These are phyloP conservation scores for Parathielavia appendiculata DNA, from an alignment of 495 filamentous ascomycete genomes.

Conservation along the genomic window DNA sequence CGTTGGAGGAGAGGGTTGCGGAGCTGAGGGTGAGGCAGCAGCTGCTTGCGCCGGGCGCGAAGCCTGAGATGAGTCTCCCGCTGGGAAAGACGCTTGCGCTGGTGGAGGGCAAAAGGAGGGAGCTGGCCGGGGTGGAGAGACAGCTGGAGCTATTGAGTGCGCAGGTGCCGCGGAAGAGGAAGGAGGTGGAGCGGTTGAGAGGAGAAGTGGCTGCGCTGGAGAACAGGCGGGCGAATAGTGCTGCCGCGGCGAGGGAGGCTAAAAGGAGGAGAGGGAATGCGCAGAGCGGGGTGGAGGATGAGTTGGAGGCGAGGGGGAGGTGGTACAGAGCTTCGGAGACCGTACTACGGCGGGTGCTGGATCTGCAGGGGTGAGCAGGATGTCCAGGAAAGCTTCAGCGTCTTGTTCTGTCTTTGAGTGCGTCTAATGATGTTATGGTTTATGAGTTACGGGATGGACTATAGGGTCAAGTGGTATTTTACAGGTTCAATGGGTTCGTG, in stretches of 20 bases:
- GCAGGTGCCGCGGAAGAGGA: conserved; percentile 63
- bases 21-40: conserved; percentile 43
- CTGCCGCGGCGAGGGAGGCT: conserved; percentile 71
- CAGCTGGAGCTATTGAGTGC: conserved; percentile 61
- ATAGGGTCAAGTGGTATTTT: background rate
- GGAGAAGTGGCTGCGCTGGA: conserved; percentile 68
- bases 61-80: conserved; percentile 47
- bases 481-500: background rate
- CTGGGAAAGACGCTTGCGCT: conserved; percentile 54
- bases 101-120: conserved; percentile 55
- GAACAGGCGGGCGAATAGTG: conserved; percentile 59
- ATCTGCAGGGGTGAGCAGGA: conserved; percentile 17
- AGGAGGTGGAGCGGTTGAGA: conserved; percentile 66
- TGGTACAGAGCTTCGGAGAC: conserved; percentile 74
- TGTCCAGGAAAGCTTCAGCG: background rate
- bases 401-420: background rate
- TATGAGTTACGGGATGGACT: background rate
- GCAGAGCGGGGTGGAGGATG: conserved; percentile 62
- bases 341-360: conserved; percentile 62
- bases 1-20: conserved; percentile 55
- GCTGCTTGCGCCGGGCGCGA: conserved; percentile 21
- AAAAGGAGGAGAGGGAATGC: conserved; percentile 64
- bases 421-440: background rate
- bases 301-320: conserved; percentile 73
- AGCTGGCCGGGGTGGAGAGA: conserved; percentile 60